Conservation (phyloP, 1,284 basidiomycete genomes). For the Moesziomyces sp. region DNA sequence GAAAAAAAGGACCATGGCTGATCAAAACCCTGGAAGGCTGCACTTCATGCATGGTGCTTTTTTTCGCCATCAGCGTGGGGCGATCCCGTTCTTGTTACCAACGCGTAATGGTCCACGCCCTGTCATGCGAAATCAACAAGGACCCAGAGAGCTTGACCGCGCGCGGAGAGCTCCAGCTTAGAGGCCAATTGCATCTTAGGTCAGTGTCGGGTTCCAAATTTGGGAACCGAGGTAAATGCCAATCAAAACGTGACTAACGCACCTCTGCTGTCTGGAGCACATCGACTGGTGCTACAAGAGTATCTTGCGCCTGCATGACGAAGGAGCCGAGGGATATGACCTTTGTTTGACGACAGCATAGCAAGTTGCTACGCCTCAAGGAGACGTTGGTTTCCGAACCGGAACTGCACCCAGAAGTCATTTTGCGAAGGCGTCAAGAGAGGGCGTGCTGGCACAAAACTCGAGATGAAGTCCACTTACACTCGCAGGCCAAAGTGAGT, state of each 20-base stretch:
- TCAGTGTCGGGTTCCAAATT: no score
- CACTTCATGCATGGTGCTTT: no score
- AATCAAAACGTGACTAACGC: background rate
- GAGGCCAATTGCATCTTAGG: background rate
- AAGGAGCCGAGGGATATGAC: slow-evolving; percentile 14
- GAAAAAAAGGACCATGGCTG: no score
- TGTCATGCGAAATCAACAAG: background rate
- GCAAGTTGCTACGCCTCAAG: slow-evolving; percentile 4
- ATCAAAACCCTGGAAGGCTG: no score
- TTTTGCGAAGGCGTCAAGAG: background rate
- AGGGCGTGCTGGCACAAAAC: background rate
- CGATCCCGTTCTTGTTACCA: no score
- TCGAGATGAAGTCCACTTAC: slow-evolving; percentile 4
- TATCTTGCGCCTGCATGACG: slow-evolving; percentile 20
- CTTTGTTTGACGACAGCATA: background rate
- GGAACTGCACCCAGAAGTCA: background rate
- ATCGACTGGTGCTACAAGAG: slow-evolving; percentile 6
- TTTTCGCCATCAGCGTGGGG: no score
- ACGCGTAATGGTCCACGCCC: no score
- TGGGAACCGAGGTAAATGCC: background rate
- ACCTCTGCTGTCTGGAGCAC: slow-evolving; percentile 23
- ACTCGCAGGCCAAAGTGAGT: slow-evolving; percentile 19
- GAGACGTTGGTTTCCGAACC: slow-evolving; percentile 9
- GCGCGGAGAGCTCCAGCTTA: background rate
- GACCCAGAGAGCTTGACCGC: background rate